Conservation (phyloP, 371 early-diverging fungal genomes). For the Zopfochytrium polystomum region DNA sequence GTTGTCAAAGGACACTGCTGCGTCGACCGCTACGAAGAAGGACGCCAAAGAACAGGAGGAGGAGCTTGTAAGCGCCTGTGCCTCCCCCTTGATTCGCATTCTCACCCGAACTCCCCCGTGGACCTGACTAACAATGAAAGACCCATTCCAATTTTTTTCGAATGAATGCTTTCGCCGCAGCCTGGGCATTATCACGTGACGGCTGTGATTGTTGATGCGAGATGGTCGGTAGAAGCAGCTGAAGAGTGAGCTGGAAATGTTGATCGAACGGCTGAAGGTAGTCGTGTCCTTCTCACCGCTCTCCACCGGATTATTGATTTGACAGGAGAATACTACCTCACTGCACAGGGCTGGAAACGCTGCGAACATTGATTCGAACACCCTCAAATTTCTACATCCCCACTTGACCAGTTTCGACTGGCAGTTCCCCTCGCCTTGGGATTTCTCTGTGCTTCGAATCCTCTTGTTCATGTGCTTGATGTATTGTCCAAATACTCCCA, state of each 20-base stretch:
- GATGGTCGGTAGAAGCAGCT: slow-evolving; percentile 93
- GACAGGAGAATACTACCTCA: slow-evolving; percentile 58
- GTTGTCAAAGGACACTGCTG: no score
- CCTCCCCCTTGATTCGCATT: background rate
- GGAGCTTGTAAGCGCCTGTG: slow-evolving; percentile 26
- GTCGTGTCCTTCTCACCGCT: background rate
- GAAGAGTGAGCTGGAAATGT: slow-evolving; percentile 88
- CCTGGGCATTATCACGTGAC: no score
- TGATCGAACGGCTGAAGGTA: slow-evolving; percentile 83
- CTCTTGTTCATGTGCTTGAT: slow-evolving; percentile 87
- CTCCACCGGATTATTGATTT: background rate
- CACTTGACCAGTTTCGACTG: slow-evolving; percentile 87
- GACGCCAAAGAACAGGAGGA: slow-evolving; percentile 38
- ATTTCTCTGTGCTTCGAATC: slow-evolving; percentile 94
- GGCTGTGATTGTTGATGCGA: no score
- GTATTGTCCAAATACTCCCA: slow-evolving; percentile 93
- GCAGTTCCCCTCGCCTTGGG: slow-evolving; percentile 95
- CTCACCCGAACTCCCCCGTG: no score
- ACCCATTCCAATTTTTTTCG: no score
- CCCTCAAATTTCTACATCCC: slow-evolving; percentile 90
- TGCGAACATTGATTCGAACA: slow-evolving; percentile 85
- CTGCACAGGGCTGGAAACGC: slow-evolving; percentile 79
- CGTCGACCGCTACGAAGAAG: no score
- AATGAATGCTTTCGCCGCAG: no score
- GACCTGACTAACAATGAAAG: no score